Percentiles rank a stretch among this genome's conserved stretches.
Evolutionary conservation across 768 basidiomycete genomes (phyloP).

Genomic region (Tricholoma hemisulphureum): DNA sequence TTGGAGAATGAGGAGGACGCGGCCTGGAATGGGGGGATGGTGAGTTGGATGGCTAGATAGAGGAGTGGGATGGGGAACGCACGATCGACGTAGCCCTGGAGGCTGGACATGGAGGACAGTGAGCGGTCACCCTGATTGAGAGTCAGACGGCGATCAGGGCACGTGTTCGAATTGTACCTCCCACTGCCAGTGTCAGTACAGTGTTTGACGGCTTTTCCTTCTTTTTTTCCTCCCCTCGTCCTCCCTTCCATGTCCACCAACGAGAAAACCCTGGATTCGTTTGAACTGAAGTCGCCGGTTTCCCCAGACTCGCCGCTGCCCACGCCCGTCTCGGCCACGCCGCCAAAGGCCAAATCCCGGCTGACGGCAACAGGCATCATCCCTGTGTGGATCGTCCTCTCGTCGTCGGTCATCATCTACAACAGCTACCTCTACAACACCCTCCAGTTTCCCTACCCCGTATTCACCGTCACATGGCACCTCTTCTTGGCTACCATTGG

Average conservation of each 20-base stretch:
- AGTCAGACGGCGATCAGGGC: background rate
- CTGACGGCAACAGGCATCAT: slow-evolving; percentile 72
- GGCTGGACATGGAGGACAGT: slow-evolving; percentile 70
- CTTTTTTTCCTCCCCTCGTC: background rate
- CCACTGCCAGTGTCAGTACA: too few relatives aligned
- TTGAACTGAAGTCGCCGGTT: slow-evolving; percentile 7
- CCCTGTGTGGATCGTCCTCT: slow-evolving; percentile 90
- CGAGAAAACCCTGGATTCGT: slow-evolving; percentile 10
- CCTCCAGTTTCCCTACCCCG: slow-evolving; percentile 83
- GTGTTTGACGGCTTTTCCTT: too few relatives aligned
- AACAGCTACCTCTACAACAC: slow-evolving; percentile 89
- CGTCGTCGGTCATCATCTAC: slow-evolving; percentile 91
- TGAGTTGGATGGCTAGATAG: background rate
- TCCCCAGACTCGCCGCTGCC: slow-evolving; percentile 41
- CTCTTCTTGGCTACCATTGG: slow-evolving; percentile 76
- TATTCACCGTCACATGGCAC: slow-evolving; percentile 92
- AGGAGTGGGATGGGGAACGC: slow-evolving; percentile 23
- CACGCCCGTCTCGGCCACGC: slow-evolving; percentile 51
- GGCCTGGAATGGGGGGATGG: slow-evolving; percentile 52
- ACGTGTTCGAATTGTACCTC: too few relatives aligned
- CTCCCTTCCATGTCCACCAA: slow-evolving; percentile 3
- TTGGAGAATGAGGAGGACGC: slow-evolving; percentile 91
- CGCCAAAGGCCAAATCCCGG: slow-evolving; percentile 40
- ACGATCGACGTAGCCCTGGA: slow-evolving; percentile 92
- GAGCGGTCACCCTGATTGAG: background rate